Evolutionary conservation across 345 rosid species (phyloP), one percentile per base, ranked within the genome.

Genomic region (Lumnitzera littorea): DNA sequence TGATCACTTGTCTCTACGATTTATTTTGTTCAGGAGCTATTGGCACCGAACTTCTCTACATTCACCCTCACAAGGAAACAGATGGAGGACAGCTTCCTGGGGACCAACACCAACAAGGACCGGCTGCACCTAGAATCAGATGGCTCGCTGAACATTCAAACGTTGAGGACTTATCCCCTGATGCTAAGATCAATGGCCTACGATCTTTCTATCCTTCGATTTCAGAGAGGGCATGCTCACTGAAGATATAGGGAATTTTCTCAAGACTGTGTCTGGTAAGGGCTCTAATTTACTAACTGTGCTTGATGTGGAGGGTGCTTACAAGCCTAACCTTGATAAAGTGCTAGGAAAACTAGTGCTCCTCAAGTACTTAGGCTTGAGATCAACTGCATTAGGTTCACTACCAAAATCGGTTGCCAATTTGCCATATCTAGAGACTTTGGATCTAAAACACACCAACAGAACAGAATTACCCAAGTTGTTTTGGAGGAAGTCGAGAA

Each of bases 331-430:
- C 57, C 52, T 74, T 24, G 63, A 64, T 12, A 25, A 68, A 43
- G 48, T 53, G 13, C 50, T 70, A 0, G 50, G 63, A 15, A 54
- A 63, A 27, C 60, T 74, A 29, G 58, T 36, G 25, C 57, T 50
- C 8, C 25, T 74, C 24, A 74, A 56, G 58, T 68, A 73, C 70
- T 55, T 73, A 24, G 72, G 76, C 46, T 53, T 67, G 72, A 63
- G 76, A 24, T 67, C 69, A 27, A 71, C 68, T 0, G 53, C 12
- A 9, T 14, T 67, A 14, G 70, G 53, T 48, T 15, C 11, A 8
- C 68, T 67, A 41, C 66, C 66, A 5, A 0, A 12, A 1, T 23
- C 48, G 4, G 23, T 71, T 10, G 62, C 15, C 15, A n/a, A 51
- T n/a, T 17, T 72, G 17, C 50, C 50, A 3, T 27, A 46, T 24